Conservation (phyloP, 176 grass and related monocot species). For the Musa troglodytarum region DNA sequence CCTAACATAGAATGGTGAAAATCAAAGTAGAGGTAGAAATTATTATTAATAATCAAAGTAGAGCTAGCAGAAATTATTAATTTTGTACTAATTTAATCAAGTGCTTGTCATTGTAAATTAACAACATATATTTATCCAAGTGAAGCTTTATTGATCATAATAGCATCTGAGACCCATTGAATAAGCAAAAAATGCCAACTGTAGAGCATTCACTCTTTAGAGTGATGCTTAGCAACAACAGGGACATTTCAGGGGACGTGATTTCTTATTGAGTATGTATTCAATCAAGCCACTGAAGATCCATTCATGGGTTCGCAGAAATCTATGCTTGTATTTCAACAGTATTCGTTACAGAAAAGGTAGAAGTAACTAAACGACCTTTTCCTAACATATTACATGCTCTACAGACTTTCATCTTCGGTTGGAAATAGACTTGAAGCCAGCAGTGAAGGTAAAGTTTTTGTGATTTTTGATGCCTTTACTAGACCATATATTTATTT, state of each 20-base stretch:
- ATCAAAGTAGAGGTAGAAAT: neutral
- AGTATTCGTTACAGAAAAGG: neutral
- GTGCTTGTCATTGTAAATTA: too few relatives aligned
- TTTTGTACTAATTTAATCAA: neutral
- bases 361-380: too few relatives aligned
- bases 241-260: neutral
- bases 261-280: neutral
- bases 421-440: too few relatives aligned
- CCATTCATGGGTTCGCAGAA: neutral
- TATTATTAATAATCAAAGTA: neutral
- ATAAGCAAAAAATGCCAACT: neutral
- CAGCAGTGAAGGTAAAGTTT: too few relatives aligned
- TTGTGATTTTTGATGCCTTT: neutral
- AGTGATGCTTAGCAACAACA: neutral
- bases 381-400: too few relatives aligned
- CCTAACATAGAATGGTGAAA: neutral
- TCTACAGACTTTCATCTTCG: too few relatives aligned
- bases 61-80: neutral
- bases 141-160: neutral
- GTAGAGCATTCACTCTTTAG: neutral
- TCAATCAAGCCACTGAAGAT: neutral
- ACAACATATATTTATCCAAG: too few relatives aligned
- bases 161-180: neutral
- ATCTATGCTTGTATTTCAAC: neutral
- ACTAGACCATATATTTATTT: neutral